Conservation (phyloP, 78 protist genomes). For the Acrasis kona region DNA sequence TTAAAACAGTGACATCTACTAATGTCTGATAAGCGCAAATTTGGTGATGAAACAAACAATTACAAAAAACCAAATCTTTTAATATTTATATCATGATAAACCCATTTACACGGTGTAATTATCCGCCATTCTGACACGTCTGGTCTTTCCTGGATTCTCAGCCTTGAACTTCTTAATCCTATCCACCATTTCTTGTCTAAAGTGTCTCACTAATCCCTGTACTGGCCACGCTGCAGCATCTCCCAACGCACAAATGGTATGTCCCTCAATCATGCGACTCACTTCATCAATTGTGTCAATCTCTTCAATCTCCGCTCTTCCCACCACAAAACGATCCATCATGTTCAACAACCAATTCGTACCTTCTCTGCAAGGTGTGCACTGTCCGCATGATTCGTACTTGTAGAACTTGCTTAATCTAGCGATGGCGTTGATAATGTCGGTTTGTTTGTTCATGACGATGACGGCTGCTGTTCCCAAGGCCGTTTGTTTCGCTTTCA, state of each 20-base stretch:
- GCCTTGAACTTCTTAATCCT: constrained; percentile 41
- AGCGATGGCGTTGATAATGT: constrained; percentile 66
- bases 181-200: constrained; percentile 84
- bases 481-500: constrained; percentile 65
- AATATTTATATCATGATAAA: too few relatives aligned
- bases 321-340: constrained; percentile 74
- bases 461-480: constrained; percentile 97
- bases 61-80: too few relatives aligned
- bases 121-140: too few relatives aligned
- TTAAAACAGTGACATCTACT: too few relatives aligned
- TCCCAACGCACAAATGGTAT: constrained; percentile 98
- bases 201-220: constrained; percentile 91
- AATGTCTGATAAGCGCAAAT: too few relatives aligned
- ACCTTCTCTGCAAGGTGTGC: constrained; percentile 98
- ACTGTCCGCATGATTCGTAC: constrained; percentile 97
- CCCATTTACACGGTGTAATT: too few relatives aligned
- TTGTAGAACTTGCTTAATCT: constrained; percentile 84
- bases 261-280: constrained; percentile 87
- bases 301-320: constrained; percentile 84
- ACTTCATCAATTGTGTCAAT: constrained; percentile 85
- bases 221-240: constrained; percentile 99
- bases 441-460: constrained; percentile 86
- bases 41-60: too few relatives aligned
- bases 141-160: neutral
- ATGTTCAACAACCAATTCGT: constrained; percentile 64